Conservation (phyloP, 805 yeast species). For the Millerozyma miso region DNA sequence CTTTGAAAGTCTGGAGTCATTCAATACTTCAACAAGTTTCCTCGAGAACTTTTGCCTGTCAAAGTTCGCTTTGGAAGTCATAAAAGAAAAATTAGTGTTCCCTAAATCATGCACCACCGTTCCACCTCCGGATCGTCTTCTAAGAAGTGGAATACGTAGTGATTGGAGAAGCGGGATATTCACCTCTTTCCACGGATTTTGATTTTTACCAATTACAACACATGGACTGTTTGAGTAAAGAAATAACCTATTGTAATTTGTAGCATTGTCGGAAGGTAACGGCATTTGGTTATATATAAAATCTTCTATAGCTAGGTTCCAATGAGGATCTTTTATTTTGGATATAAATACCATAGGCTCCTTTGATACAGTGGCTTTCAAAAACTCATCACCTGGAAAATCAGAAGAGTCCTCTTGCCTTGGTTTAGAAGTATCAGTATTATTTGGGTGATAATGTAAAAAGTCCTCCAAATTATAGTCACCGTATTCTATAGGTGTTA, state of each 20-base stretch:
- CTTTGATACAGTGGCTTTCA: conserved; percentile 5
- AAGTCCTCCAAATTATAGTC: conserved; percentile 36
- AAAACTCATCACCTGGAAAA: not conserved
- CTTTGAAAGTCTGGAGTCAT: conserved; percentile 10
- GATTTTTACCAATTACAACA: conserved; percentile 94
- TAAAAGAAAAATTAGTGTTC: conserved; percentile 79
- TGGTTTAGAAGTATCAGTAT: not conserved
- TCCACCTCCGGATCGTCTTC: conserved; percentile 93
- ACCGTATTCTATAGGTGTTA: conserved; percentile 29
- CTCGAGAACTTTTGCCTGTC: conserved; percentile 52
- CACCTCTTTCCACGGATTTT: conserved; percentile 88
- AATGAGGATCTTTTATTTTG: conserved; percentile 56
- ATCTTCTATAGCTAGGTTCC: conserved; percentile 80
- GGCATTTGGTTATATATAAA: conserved; percentile 68
- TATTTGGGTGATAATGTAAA: conserved; percentile 24
- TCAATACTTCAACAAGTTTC: conserved; percentile 34
- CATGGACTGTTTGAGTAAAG: conserved; percentile 78
- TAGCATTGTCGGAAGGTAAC: conserved; percentile 13
- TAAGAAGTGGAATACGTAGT: conserved; percentile 57
- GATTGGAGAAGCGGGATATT: conserved; percentile 53
- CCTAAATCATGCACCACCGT: conserved; percentile 93
- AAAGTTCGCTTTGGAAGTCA: conserved; percentile 66
- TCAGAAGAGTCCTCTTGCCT: not conserved
- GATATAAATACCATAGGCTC: conserved; percentile 59
- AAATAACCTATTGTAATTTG: conserved; percentile 50